These are phyloP conservation scores for Podaxis mareebaensis DNA, from an alignment of 768 basidiomycete genomes.

Conservation along the genomic window DNA sequence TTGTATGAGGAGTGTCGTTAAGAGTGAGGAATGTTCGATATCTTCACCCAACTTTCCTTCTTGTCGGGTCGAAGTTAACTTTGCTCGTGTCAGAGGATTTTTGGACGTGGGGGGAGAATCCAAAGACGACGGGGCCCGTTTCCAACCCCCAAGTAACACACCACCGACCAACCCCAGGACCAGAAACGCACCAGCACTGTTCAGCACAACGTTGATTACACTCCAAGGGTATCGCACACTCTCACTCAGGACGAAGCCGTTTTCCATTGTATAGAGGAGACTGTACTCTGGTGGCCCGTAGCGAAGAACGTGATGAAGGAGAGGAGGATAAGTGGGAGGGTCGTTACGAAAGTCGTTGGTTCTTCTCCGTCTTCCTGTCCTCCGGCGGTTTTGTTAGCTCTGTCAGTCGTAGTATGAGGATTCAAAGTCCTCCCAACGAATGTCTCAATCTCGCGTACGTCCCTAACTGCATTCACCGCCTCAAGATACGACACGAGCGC, in stretches of 20 bases:
- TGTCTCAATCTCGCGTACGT: constrained; percentile 55
- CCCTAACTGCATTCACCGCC: constrained; percentile 77
- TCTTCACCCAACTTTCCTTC: constrained; percentile 27
- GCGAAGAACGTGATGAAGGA: constrained; percentile 77
- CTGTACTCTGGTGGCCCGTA: constrained; percentile 87
- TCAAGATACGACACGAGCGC: constrained; percentile 80
- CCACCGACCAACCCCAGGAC: constrained; percentile 51
- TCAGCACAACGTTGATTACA: constrained; percentile 70
- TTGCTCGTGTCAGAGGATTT: not conserved
- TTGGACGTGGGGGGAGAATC: not conserved
- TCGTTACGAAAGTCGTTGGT: constrained; percentile 14
- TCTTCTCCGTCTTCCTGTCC: constrained; percentile 26
- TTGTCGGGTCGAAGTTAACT: too few relatives aligned
- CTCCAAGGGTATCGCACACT: constrained; percentile 70
- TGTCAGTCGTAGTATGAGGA: constrained; percentile 34
- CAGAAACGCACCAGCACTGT: constrained; percentile 41
- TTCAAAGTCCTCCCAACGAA: constrained; percentile 47
- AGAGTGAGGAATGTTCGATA: constrained; percentile 40
- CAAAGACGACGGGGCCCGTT: constrained; percentile 62
- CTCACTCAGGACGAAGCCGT: constrained; percentile 78
- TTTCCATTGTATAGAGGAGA: constrained; percentile 95
- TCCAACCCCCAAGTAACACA: constrained; percentile 79
- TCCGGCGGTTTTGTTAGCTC: not conserved
- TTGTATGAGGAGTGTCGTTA: constrained; percentile 64
- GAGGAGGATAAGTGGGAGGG: constrained; percentile 65